Percentiles rank a stretch among this genome's conserved stretches.
phyloP scores from a whole-genome alignment of 768 basidiomycete genomes.

The Leccinum boreale region DNA sequence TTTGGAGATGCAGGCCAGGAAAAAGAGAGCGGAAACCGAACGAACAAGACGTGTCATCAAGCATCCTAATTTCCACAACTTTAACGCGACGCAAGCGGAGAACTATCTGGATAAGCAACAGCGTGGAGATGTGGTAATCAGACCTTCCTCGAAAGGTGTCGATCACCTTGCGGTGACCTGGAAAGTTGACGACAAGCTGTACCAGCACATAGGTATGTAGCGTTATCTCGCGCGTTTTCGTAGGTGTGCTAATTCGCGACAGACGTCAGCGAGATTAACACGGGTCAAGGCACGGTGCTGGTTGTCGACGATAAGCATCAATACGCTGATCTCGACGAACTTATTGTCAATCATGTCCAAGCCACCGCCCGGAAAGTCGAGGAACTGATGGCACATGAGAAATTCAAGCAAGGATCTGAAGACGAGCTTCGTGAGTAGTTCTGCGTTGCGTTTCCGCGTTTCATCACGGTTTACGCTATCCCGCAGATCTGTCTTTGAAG shows the following conservation, averaged over 20 bases:
- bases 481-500: constrained; percentile 76
- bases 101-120: constrained; percentile 85
- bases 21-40: constrained; percentile 82
- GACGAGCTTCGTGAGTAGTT: constrained; percentile 82
- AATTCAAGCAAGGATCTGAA: constrained; percentile 85
- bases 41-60: constrained; percentile 84
- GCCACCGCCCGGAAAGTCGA: constrained; percentile 91
- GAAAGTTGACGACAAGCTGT: constrained; percentile 96
- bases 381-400: constrained; percentile 92
- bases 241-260: constrained; percentile 5
- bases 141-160: constrained; percentile 91
- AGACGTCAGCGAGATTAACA: constrained; percentile 84
- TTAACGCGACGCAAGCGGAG: constrained; percentile 89
- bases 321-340: constrained; percentile 92
- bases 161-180: constrained; percentile 97
- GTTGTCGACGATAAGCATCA: constrained; percentile 74
- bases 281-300: constrained; percentile 65
- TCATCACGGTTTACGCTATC: not conserved
- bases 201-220: constrained; percentile 88
- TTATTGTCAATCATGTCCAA: constrained; percentile 96
- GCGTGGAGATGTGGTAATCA: constrained; percentile 92
- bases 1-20: constrained; percentile 68
- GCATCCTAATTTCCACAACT: constrained; percentile 97
- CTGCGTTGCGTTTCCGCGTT: not conserved
- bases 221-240: not conserved